Conservation (phyloP, 148 eudicot species). For the Nepenthes mirabilis region DNA sequence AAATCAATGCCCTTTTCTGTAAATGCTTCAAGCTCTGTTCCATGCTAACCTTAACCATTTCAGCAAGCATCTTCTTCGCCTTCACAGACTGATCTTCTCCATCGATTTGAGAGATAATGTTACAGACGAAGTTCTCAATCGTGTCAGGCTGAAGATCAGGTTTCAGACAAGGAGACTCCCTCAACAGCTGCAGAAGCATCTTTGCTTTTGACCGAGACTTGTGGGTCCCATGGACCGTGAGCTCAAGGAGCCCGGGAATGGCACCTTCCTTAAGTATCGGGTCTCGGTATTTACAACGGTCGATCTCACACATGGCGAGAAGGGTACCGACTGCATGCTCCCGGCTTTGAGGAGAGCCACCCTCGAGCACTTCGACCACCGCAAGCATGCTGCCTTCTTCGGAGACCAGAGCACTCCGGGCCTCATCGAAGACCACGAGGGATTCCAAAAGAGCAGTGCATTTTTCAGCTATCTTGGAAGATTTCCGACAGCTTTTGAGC, state of each 20-base stretch:
- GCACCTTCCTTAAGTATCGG: constrained; percentile 88
- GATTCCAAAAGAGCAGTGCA: constrained; percentile 74
- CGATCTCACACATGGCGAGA: constrained; percentile 65
- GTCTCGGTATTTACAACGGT: constrained; percentile 63
- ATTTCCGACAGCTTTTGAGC: constrained; percentile 60
- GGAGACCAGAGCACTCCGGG: constrained; percentile 37
- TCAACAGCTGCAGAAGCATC: constrained; percentile 48
- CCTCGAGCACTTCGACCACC: constrained; percentile 76
- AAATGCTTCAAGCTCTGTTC: constrained; percentile 88
- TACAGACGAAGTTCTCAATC: constrained; percentile 73
- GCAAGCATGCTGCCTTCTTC: constrained; percentile 90
- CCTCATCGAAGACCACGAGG: constrained; percentile 52
- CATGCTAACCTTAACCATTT: constrained; percentile 99
- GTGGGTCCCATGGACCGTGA: constrained; percentile 81
- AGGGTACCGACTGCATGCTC: constrained; percentile 86
- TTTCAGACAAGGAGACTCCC: constrained; percentile 74
- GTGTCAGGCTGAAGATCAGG: constrained; percentile 63
- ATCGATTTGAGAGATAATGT: constrained; percentile 69
- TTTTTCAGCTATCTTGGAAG: constrained; percentile 76
- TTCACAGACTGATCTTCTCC: constrained; percentile 76
- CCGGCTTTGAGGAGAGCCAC: constrained; percentile 71
- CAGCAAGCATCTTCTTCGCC: constrained; percentile 89
- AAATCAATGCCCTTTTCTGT: constrained; percentile 77
- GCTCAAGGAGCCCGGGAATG: constrained; percentile 91
- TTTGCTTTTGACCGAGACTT: constrained; percentile 70